These are phyloP conservation scores for Citrus hindsii DNA, from an alignment of 345 rosid genomes.

Conservation along the genomic window DNA sequence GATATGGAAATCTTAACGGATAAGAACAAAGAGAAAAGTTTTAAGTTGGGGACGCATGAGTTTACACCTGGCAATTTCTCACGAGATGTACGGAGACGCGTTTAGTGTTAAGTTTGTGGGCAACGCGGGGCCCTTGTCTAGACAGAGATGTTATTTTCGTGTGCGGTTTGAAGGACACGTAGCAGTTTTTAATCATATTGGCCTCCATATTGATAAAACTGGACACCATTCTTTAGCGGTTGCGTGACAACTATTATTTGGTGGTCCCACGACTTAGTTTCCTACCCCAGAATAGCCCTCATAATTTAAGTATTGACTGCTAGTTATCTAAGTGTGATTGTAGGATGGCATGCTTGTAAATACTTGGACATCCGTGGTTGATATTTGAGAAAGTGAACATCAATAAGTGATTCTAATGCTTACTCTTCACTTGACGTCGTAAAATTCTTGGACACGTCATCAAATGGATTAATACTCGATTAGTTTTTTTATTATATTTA, in stretches of 20 bases:
- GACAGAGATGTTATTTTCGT: background rate
- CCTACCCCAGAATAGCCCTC: background rate
- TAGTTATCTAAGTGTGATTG: background rate
- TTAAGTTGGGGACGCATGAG: background rate
- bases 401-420: too few relatives aligned
- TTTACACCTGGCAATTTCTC: background rate
- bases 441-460: background rate
- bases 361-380: background rate
- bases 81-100: conserved; percentile 2
- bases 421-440: background rate
- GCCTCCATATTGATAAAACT: background rate
- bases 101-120: background rate
- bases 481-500: too few relatives aligned
- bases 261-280: background rate
- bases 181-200: background rate
- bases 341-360: background rate
- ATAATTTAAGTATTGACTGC: background rate
- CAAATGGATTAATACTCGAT: background rate
- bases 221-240: background rate
- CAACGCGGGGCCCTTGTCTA: conserved; percentile 6
- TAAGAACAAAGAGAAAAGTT: background rate
- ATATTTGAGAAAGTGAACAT: background rate
- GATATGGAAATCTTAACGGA: background rate
- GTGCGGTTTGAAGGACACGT: background rate
- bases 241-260: conserved; percentile 11